A percentile compares a stretch with the other conserved stretches of the same genome.
Conservation (phyloP, 2,329 filamentous ascomycete genomes). For the Aspergillus brasiliensis region DNA sequence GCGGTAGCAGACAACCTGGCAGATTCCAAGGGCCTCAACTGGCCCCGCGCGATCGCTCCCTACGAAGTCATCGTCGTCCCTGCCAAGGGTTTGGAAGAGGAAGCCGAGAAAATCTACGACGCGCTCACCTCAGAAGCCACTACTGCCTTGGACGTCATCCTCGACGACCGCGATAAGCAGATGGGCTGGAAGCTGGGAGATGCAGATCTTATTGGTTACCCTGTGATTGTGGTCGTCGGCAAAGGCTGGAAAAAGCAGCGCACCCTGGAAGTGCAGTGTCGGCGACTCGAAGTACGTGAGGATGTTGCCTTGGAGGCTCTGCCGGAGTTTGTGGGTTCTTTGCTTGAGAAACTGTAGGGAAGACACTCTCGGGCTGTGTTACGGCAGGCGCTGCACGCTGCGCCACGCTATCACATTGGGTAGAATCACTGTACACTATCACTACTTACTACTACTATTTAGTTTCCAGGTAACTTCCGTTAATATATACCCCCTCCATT, state of each 20-base stretch:
- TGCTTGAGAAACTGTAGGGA: conserved; percentile 55
- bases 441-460: not conserved
- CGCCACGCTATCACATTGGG: conserved; percentile 9
- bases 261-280: conserved; percentile 77
- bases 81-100: conserved; percentile 51
- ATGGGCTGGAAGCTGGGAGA: conserved; percentile 87
- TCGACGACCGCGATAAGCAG: conserved; percentile 71
- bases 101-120: conserved; percentile 65
- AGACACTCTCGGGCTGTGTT: not conserved
- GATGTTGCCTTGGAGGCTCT: conserved; percentile 58
- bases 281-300: conserved; percentile 63
- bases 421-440: conserved; percentile 9
- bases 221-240: conserved; percentile 78
- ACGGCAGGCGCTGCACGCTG: conserved; percentile 1
- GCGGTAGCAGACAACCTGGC: conserved; percentile 77
- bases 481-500: conserved; percentile 1
- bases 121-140: conserved; percentile 42
- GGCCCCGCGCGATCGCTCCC: conserved; percentile 84
- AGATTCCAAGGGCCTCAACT: conserved; percentile 75
- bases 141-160: conserved; percentile 60
- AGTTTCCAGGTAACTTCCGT: not conserved
- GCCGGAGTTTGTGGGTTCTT: conserved; percentile 47
- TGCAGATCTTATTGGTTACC: conserved; percentile 87
- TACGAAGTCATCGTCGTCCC: conserved; percentile 73
- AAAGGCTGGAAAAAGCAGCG: conserved; percentile 63